Conservation (phyloP, 2,329 filamentous ascomycete genomes). For the Cryphonectria nitschkei region DNA sequence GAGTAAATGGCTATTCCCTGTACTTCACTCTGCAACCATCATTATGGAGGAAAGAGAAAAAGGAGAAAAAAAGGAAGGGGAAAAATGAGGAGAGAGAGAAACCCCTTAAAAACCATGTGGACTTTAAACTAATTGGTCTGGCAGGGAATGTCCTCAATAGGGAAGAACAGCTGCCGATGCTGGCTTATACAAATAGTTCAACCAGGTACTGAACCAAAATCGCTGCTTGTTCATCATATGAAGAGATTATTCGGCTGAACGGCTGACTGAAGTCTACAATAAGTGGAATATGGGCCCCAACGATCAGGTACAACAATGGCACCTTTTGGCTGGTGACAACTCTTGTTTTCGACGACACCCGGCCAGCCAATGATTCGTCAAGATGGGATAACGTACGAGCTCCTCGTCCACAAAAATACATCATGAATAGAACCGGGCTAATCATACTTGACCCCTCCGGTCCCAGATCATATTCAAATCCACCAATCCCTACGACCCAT, state of each 20-base stretch:
- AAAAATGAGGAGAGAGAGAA: no score
- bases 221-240: neutral
- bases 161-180: conserved; percentile 40
- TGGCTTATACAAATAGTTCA: conserved; percentile 38
- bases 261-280: neutral
- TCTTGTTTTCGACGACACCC: conserved; percentile 40
- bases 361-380: conserved; percentile 38
- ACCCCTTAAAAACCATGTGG: neutral
- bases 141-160: conserved; percentile 42
- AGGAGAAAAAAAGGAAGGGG: no score
- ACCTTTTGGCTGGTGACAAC: conserved; percentile 39
- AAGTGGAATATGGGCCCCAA: conserved; percentile 41
- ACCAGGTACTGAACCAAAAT: conserved; percentile 32
- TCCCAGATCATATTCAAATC: conserved; percentile 49
- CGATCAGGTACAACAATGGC: conserved; percentile 36
- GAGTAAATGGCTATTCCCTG: conserved; percentile 8
- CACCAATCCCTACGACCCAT: conserved; percentile 45
- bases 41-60: neutral
- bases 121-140: neutral
- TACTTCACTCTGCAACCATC: neutral
- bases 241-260: neutral
- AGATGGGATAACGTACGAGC: conserved; percentile 43
- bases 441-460: neutral
- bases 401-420: neutral
- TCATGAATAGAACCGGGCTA: neutral